These are phyloP conservation scores for Neophaeococcomyces mojaviensis DNA, from an alignment of 2,329 filamentous ascomycete genomes.

Conservation along the genomic window DNA sequence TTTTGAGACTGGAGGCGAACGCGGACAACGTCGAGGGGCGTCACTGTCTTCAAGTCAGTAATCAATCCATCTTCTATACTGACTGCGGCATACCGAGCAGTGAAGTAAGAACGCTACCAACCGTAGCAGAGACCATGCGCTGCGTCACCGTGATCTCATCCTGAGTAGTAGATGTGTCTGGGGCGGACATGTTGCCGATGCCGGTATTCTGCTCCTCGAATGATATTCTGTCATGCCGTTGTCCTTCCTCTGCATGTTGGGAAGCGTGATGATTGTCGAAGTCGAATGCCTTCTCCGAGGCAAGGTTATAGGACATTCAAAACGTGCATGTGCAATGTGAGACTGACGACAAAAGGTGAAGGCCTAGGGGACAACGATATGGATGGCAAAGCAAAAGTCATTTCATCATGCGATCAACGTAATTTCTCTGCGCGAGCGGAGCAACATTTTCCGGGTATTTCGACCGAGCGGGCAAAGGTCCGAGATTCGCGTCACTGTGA, in stretches of 20 bases:
- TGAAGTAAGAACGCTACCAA: conserved; percentile 82
- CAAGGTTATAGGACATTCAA: conserved; percentile 20
- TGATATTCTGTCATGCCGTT: conserved; percentile 24
- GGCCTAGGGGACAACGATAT: not conserved
- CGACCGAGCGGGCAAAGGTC: no score
- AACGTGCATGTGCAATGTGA: not conserved
- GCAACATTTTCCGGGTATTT: no score
- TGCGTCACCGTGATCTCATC: conserved; percentile 67
- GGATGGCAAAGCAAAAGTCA: no score
- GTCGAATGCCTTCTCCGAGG: conserved; percentile 2
- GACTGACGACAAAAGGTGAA: not conserved
- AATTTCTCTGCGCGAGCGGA: no score
- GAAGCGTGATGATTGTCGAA: conserved; percentile 10
- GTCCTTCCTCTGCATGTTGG: conserved; percentile 17
- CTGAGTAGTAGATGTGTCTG: conserved; percentile 1
- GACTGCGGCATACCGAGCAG: conserved; percentile 44
- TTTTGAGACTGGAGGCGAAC: conserved; percentile 86
- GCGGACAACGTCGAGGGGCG: conserved; percentile 91
- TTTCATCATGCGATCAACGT: no score
- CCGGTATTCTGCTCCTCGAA: conserved; percentile 13
- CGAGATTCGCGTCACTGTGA: not conserved
- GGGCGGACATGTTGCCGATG: conserved; percentile 16
- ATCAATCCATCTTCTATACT: conserved; percentile 48
- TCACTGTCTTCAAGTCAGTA: conserved; percentile 50
- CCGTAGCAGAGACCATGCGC: conserved; percentile 91